A percentile compares a stretch with the other conserved stretches of the same genome.
These are phyloP conservation scores for Diaporthe eres DNA, from an alignment of 2,329 filamentous ascomycete species.

Conservation along the genomic window DNA sequence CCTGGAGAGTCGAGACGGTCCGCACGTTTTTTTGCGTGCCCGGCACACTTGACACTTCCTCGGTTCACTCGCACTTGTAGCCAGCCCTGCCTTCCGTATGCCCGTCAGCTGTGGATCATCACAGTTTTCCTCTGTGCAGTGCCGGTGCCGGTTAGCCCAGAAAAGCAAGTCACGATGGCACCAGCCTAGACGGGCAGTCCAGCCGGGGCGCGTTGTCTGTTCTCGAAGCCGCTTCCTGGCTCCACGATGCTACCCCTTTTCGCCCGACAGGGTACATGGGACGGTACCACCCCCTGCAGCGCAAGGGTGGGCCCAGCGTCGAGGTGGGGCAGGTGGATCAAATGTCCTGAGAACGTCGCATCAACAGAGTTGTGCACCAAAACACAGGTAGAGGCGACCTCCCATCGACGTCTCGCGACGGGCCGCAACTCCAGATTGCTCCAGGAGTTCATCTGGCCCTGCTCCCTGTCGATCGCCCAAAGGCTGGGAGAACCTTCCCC, in stretches of 20 bases:
- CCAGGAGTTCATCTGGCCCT: constrained; percentile 23
- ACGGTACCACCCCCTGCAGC: neutral
- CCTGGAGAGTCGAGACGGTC: neutral
- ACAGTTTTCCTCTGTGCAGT: neutral
- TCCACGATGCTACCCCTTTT: constrained; percentile 20
- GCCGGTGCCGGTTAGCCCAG: constrained; percentile 14
- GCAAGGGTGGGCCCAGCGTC: neutral
- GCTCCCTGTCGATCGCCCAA: constrained; percentile 30
- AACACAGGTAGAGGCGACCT: neutral
- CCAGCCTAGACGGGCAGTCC: constrained; percentile 30
- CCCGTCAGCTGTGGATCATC: constrained; percentile 22
- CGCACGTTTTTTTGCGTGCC: neutral
- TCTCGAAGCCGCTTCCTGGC: constrained; percentile 29
- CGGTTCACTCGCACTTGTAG: neutral
- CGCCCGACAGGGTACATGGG: constrained; percentile 6
- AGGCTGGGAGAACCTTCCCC: neutral
- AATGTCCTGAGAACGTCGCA: neutral
- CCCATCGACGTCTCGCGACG: constrained; percentile 35
- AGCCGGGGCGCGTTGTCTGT: constrained; percentile 13
- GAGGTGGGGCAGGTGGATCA: neutral
- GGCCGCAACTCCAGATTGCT: constrained; percentile 41
- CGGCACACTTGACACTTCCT: neutral
- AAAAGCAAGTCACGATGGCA: neutral
- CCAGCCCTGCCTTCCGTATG: constrained; percentile 25
- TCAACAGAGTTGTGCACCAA: fast-evolving